A percentile compares a stretch with the other conserved stretches of the same genome.
Conservation (phyloP, 345 rosid species). For the Syzygium grande region DNA sequence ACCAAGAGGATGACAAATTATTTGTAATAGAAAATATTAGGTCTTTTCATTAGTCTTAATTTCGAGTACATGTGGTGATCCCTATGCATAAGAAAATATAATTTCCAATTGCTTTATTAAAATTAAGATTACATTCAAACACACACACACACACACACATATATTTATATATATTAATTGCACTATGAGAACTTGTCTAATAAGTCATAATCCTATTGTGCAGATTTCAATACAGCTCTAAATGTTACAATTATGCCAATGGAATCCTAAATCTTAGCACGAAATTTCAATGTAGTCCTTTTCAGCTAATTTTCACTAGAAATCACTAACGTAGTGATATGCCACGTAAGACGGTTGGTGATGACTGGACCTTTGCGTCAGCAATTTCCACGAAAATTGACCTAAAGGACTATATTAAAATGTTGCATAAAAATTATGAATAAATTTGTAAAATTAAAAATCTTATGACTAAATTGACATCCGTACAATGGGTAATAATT, state of each 20-base stretch:
- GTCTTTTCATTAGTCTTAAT: not conserved
- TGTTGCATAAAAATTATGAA: no score
- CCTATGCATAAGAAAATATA: not conserved
- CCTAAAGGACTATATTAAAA: not conserved
- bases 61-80: not conserved
- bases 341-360: accelerated
- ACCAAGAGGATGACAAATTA: not conserved
- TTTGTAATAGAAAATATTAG: not conserved
- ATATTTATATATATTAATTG: not conserved
- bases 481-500: not conserved
- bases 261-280: accelerated
- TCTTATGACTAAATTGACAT: no score
- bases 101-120: not conserved
- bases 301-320: not conserved
- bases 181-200: not conserved
- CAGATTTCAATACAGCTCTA: not conserved
- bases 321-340: no score
- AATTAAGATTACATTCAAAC: not conserved
- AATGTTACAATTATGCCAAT: not conserved
- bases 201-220: not conserved
- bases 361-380: accelerated
- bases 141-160: no score
- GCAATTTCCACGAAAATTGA: not conserved
- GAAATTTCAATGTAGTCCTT: not conserved
- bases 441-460: no score